Evolutionary conservation across 768 basidiomycete genomes (phyloP), one percentile per base, ranked within the genome.

Genomic region (Leccinum barrowsii): DNA sequence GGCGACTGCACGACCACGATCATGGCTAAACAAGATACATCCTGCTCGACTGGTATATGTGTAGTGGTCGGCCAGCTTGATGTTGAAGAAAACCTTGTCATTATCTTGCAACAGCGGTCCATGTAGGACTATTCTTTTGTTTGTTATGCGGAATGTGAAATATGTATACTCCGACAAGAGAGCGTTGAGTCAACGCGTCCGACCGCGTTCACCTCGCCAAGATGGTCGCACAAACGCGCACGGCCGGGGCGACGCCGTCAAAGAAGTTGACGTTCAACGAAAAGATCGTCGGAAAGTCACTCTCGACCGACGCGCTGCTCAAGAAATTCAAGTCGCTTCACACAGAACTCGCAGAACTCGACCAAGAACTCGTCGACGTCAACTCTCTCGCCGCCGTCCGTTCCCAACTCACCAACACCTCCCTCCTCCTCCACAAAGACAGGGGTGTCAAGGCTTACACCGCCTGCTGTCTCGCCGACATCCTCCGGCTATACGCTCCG

Each of bases 391-490:
- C 78, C 57, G 70, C 77, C 30, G 86, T 86, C 24, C 85, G 87
- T 59, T 84, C 87, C 52, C 93, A 97, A 66, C 85, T 98, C 68
- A 82, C 95, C 58, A 80, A 80, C 71, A 82, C 82, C 1, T 82
- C 87, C 4, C 83, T 98, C 34, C 81, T 98, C 26, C 84, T 97
- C 28, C 94, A 98, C 80, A 97, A 92, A 73, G 97, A 99, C 73
- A 82, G 89, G 46, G 94, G 94, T 24, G 94, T 99, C 63, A 98
- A 97, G 73, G 95, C 95, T 0, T 95, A 90, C 65, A 85, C 90
- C 4, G 94, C 94, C 0, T 96, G 93, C 73, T 98, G 94, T 74
- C 81, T 99, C 37, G 94, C 94, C 2, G 95, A 99, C 72, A 80
- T 98, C 55, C 85, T 99, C 59, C 77, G 94, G 46, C 82, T 98